Evolutionary conservation across 345 rosid genomes (phyloP).

Genomic region (Gossypium thurberi): DNA sequence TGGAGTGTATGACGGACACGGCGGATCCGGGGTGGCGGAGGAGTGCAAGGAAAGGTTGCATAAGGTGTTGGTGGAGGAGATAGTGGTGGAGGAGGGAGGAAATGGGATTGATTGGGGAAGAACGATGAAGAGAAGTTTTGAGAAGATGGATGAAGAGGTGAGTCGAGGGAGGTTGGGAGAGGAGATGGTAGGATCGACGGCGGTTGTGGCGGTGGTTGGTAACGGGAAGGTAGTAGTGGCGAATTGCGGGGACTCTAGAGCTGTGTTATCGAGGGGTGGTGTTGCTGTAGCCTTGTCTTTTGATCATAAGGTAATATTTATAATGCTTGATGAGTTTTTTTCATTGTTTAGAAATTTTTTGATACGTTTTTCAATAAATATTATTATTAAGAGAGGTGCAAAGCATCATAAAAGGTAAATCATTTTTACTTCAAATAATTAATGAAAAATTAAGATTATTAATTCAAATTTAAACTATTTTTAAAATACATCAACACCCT

Average conservation of each 20-base stretch:
- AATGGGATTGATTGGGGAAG: constrained; percentile 37
- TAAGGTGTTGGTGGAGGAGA: constrained; percentile 31
- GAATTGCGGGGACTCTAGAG: constrained; percentile 37
- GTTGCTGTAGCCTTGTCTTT: constrained; percentile 23
- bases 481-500: rapidly evolving
- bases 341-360: background rate
- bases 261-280: constrained; percentile 28
- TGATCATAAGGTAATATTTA: constrained; percentile 31
- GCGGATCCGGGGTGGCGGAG: constrained; percentile 57
- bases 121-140: constrained; percentile 43
- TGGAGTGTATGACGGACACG: constrained; percentile 70
- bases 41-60: constrained; percentile 58
- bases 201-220: constrained; percentile 35
- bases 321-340: background rate
- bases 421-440: no score
- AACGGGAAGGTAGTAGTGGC: constrained; percentile 27
- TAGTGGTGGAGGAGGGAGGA: constrained; percentile 16
- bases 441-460: no score
- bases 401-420: no score
- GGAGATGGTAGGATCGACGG: constrained; percentile 35
- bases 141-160: constrained; percentile 46
- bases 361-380: background rate
- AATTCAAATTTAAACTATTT: no score
- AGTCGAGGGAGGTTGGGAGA: constrained; percentile 11
- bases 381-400: no score